Base-by-base conservation (phyloP, 2,329 filamentous ascomycete genomes). In the Penicillium sp. region DNA sequence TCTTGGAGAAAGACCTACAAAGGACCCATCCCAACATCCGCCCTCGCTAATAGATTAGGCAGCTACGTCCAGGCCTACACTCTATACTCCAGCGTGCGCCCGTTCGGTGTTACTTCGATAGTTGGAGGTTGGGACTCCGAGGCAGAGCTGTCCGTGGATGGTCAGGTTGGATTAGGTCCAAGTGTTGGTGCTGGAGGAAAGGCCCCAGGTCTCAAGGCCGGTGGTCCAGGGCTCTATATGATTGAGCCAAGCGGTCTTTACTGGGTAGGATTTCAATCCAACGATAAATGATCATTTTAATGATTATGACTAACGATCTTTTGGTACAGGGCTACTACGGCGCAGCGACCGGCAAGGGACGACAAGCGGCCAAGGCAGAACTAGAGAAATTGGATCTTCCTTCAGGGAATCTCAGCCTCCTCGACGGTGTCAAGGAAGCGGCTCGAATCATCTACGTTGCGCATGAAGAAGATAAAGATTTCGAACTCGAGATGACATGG, bases 401-500 rank as follows among this genome's bases (percentile, higher is more conserved):
- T 54, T 87, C 86, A 11, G 88, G 85, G 55, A 87, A 82, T 50
- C 82, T 97, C 55, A 89, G 87, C 60, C 80, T 99, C 59, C 80
- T 88, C 69, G 87, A 97, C 70, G 94, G 88, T 51, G 90, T 99
- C 69, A 97, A 96, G 81, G 90, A 97, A 80, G 94, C 94, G 33
- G 94, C 94, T 56, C 82, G 91, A 60, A 99, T 99, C 76, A 97
- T 99, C 76, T 95, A 97, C 74, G 85, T 96, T 59, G 92, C 93
- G 49, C 94, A 99, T 72, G 94, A 97, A 74, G 94, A 99, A 75
- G 97, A 93, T 82, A 97, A 97, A 80, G 94, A 97, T 78, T 99
- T 97, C 69, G 94, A 99, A 84, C 81, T 99, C 59, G 94, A 99
- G 80, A 95, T 99, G 91, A 96, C 90, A 59, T 99, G 94, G 94